phyloP scores from a whole-genome alignment of 371 early-diverging fungal species.

The Neoconidiobolus thromboides region DNA sequence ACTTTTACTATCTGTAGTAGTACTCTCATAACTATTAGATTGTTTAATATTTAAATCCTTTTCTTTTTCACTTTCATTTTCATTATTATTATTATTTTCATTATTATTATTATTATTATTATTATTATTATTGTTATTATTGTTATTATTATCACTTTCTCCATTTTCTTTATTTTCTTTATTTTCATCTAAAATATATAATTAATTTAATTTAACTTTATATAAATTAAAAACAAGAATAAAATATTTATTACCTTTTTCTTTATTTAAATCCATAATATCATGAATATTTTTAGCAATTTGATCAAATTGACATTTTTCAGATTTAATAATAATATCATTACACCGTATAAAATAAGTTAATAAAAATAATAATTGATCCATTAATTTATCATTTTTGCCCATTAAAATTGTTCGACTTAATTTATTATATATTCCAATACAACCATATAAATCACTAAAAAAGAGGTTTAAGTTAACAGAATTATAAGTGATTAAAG shows the following conservation, averaged over 20 bases:
- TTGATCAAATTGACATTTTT: conserved; percentile 9
- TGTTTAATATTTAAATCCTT: too few relatives aligned
- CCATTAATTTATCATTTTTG: conserved; percentile 22
- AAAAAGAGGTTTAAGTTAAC: not conserved
- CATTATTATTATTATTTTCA: too few relatives aligned
- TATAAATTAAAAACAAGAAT: too few relatives aligned
- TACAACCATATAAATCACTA: conserved; percentile 39
- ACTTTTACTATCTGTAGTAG: too few relatives aligned
- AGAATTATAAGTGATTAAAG: not conserved
- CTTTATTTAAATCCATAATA: conserved; percentile 8
- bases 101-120: too few relatives aligned
- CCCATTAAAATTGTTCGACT: conserved; percentile 38
- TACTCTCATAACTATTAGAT: too few relatives aligned
- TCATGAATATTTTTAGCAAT: not conserved
- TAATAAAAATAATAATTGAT: conserved; percentile 30
- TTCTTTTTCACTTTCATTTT: too few relatives aligned
- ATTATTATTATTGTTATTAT: too few relatives aligned
- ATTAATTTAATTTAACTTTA: too few relatives aligned
- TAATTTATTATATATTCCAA: conserved; percentile 27
- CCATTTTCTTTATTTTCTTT: too few relatives aligned
- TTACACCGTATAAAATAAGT: conserved; percentile 44
- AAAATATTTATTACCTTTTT: not conserved
- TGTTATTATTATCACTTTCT: too few relatives aligned
- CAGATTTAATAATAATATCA: conserved; percentile 33
- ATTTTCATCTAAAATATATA: too few relatives aligned